Base-by-base conservation (phyloP, 495 filamentous ascomycete genomes). In the Podospora pseudopauciseta region DNA sequence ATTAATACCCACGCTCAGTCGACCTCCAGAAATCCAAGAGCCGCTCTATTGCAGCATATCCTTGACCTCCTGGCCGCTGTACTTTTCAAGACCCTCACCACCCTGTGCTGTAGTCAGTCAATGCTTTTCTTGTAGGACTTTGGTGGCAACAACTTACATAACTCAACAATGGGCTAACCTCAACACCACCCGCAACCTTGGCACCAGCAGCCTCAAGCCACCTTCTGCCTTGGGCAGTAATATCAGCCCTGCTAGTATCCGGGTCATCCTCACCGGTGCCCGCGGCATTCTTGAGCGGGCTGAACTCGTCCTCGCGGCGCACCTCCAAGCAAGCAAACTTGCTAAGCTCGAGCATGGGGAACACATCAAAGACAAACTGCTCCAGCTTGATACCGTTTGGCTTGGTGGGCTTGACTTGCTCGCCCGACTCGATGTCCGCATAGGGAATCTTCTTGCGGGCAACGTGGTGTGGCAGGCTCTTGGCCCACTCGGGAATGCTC, bases 311-410 rank as follows among this genome's bases (percentile, higher is more conserved):
- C 81, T 97, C 93, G 39, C 95, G 92, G 76, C 88, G 91, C 32
- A 99, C 95, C 80, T 99, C 95, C 82, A 98, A 88, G 79, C 88
- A 94, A 15, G 93, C 96, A 73, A 99, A 98, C 80, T 94, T 92
- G 58, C 89, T 84, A 68, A 99, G 83, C 32, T 91, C 84, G 16
- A 95, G 85, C 85, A 92, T 84, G 60, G 96, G 94, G 85, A 99
- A 99, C 72, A 95, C 92, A 78, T 99, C 95, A 80, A 99, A 99
- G 64, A 99, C 93, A 71, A 98, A 99, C 79, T 97, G 96, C 84
- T 99, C 95, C 62, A 99, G 86, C 83, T 99, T 99, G 85, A 99
- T 92, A 63, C 95, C 95, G 76, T 99, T 99, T 28, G 95, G 92
- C 82, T 93, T 95, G 73, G 89, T 86, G 0, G 95, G 94, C 84